These are phyloP conservation scores for Escovopsis weberi DNA, from an alignment of 2,329 filamentous ascomycete species.

Conservation along the genomic window DNA sequence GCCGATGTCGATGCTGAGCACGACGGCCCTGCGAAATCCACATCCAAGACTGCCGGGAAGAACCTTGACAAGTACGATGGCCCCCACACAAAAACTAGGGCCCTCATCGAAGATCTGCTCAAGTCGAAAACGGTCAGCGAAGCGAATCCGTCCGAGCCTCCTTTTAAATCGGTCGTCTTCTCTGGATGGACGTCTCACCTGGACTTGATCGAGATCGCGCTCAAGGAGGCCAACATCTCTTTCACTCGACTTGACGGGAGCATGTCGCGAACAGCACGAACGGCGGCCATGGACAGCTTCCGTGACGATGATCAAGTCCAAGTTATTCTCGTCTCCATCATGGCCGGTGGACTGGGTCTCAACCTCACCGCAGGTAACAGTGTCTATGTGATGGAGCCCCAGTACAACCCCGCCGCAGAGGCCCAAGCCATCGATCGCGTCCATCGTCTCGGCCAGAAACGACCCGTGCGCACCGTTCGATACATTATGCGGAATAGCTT, in stretches of 20 bases:
- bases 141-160: constrained; percentile 47
- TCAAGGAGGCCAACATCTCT: constrained; percentile 50
- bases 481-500: constrained; percentile 88
- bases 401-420: constrained; percentile 97
- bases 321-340: constrained; percentile 84
- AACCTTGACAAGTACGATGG: constrained; percentile 62
- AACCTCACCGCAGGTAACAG: constrained; percentile 80
- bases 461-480: constrained; percentile 73
- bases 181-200: constrained; percentile 93
- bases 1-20: constrained; percentile 43
- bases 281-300: constrained; percentile 63
- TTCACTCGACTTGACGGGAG: constrained; percentile 80
- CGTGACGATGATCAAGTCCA: constrained; percentile 55
- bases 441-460: constrained; percentile 76
- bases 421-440: constrained; percentile 96
- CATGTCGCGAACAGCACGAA: constrained; percentile 64
- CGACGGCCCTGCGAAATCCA: constrained; percentile 30
- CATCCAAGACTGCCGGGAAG: constrained; percentile 24
- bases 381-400: constrained; percentile 99
- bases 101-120: constrained; percentile 61
- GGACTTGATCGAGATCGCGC: constrained; percentile 75
- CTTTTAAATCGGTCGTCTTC: constrained; percentile 88
- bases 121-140: constrained; percentile 48
- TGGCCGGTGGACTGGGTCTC: constrained; percentile 78
- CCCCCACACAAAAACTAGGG: constrained; percentile 83